A percentile compares a stretch with the other conserved stretches of the same genome.
Evolutionary conservation across 768 basidiomycete genomes (phyloP).

Genomic region (Auriculariales sp.): DNA sequence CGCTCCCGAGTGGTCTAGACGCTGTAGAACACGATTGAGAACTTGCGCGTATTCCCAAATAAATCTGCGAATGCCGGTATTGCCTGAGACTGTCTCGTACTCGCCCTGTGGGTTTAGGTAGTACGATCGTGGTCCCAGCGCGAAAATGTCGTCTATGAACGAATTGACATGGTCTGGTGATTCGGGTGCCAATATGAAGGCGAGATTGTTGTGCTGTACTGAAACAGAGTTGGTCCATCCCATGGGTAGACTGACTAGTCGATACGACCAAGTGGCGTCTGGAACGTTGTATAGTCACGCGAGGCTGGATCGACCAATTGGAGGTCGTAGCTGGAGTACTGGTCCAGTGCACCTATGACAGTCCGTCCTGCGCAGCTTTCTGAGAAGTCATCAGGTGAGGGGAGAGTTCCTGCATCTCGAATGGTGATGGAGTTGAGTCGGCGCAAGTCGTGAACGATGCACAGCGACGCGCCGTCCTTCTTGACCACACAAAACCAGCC

Average conservation of each 20-base stretch:
- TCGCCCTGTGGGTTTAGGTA: slow-evolving; percentile 14
- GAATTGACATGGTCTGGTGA: slow-evolving; percentile 22
- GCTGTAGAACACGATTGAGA: slow-evolving; percentile 23
- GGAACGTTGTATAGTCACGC: slow-evolving; percentile 26
- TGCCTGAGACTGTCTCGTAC: slow-evolving; percentile 22
- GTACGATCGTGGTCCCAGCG: slow-evolving; percentile 19
- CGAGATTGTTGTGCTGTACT: slow-evolving; percentile 26
- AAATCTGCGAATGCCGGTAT: slow-evolving; percentile 21
- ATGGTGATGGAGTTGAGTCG: slow-evolving; percentile 19
- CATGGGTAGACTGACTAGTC: slow-evolving; percentile 21
- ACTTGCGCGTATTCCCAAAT: slow-evolving; percentile 24
- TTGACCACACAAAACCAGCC: slow-evolving; percentile 27
- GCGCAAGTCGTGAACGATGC: slow-evolving; percentile 22
- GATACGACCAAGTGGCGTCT: slow-evolving; percentile 20
- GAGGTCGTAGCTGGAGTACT: slow-evolving; percentile 17
- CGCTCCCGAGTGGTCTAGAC: slow-evolving; percentile 21
- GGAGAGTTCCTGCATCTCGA: slow-evolving; percentile 11
- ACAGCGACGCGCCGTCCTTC: slow-evolving; percentile 20
- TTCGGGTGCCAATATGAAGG: slow-evolving; percentile 22
- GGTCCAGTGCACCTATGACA: slow-evolving; percentile 12
- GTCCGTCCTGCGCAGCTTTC: background rate
- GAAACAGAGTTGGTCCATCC: slow-evolving; percentile 26
- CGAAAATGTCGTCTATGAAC: slow-evolving; percentile 25
- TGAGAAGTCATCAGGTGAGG: background rate
- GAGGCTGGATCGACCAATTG: slow-evolving; percentile 15